Evolutionary conservation across 2,329 filamentous ascomycete genomes (phyloP), one percentile per base, ranked within the genome.

Genomic region (Penicillium sp.): DNA sequence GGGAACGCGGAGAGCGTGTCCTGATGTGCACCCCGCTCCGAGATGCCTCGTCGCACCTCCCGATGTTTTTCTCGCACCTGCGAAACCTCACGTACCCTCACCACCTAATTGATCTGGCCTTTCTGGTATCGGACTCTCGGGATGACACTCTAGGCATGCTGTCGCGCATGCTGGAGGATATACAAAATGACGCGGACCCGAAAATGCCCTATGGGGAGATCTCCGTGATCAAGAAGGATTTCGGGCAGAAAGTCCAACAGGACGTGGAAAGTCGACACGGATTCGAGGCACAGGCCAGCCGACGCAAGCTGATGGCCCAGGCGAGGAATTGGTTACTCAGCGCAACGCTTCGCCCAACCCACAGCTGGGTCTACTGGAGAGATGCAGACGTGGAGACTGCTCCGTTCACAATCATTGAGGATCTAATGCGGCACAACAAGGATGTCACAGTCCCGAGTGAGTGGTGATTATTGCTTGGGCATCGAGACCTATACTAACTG

Each of bases 321-420:
- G 94, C 94, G 48, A 85, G 94, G 59, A 99, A 99, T 75, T 99
- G 94, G 94, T 80, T 99, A 50, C 77, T 99, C 54, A 97, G 91
- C 67, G 93, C 94, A 39, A 93, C 94, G 23, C 78, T 99, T 51
- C 86, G 94, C 41, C 94, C 94, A 2, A 95, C 94, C 50, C 94
- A 99, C 72, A 97, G 92, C 61, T 99, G 94, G 94, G 94, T 99
- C 10, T 99, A 99, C 72, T 99, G 94, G 94, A 86, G 94, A 74
- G 94, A 99, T 77, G 94, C 96, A 25, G 94, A 99, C 75, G 94
- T 99, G 9, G 91, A 97, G 75, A 99, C 94, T 2, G 94, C 94
- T 3, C 94, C 94, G 0, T 94, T 93, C 69, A 97, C 94, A 0
- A 97, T 99, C 65, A 77, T 99, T 60, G 94, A 99, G 71, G 94